A percentile compares a stretch with the other conserved stretches of the same genome.
These are phyloP conservation scores for Heliocybe sulcata DNA, from an alignment of 1,284 basidiomycete species.

Conservation along the genomic window DNA sequence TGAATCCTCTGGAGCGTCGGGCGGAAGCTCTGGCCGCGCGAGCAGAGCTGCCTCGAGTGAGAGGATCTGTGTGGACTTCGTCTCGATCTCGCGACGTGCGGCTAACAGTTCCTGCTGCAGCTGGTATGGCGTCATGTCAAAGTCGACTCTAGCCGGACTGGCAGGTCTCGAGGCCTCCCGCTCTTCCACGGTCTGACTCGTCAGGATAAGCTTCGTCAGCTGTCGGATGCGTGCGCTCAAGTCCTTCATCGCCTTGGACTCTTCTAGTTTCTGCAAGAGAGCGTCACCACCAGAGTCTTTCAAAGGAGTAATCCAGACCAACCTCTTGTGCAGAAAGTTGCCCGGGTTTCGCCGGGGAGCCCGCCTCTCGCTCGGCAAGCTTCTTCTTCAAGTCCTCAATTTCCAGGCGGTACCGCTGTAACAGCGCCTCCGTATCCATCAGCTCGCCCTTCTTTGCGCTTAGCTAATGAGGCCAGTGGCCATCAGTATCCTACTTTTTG, in stretches of 20 bases:
- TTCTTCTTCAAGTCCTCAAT: slow-evolving; percentile 78
- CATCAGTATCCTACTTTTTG: too few relatives aligned
- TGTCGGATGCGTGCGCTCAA: slow-evolving; percentile 78
- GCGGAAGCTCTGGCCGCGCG: slow-evolving; percentile 51
- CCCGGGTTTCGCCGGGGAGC: slow-evolving; percentile 41
- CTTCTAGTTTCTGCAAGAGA: slow-evolving; percentile 57
- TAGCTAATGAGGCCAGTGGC: slow-evolving; percentile 35
- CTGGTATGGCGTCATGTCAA: slow-evolving; percentile 81
- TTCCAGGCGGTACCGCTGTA: slow-evolving; percentile 86
- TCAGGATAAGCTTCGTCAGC: slow-evolving; percentile 82
- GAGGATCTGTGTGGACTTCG: slow-evolving; percentile 75
- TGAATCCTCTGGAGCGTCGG: slow-evolving; percentile 53
- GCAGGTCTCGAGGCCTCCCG: slow-evolving; percentile 65
- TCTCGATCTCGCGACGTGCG: slow-evolving; percentile 66
- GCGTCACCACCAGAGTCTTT: not conserved
- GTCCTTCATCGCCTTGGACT: slow-evolving; percentile 74
- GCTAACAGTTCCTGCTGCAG: slow-evolving; percentile 82
- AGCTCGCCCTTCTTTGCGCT: slow-evolving; percentile 92
- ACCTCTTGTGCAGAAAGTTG: slow-evolving; percentile 69
- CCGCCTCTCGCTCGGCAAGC: slow-evolving; percentile 61
- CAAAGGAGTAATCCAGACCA: slow-evolving; percentile 1
- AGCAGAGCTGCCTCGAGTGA: slow-evolving; percentile 68
- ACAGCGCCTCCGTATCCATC: slow-evolving; percentile 86
- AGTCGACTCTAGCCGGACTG: slow-evolving; percentile 80
- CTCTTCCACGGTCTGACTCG: slow-evolving; percentile 74